Evolutionary conservation across 164 flowering plant genomes (phyloP).

Genomic region (Nelumbo lutea): DNA sequence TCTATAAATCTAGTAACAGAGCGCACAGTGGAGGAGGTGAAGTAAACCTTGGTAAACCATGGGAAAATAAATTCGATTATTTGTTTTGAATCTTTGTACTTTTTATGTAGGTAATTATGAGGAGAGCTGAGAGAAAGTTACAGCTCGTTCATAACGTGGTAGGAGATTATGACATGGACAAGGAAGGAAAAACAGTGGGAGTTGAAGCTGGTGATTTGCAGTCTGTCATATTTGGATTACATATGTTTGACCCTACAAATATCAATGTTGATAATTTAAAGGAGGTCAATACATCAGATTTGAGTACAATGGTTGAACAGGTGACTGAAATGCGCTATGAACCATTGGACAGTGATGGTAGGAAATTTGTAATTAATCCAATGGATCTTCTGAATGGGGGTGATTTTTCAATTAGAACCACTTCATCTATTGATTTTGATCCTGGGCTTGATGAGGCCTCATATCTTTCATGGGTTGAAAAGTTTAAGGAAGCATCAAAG

Average conservation of each 20-base stretch:
- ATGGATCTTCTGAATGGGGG: conserved; percentile 25
- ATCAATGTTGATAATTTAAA: conserved; percentile 28
- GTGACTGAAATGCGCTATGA: conserved; percentile 54
- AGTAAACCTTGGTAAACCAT: not conserved
- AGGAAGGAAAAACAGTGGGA: conserved; percentile 38
- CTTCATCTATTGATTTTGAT: conserved; percentile 26
- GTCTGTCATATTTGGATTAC: conserved; percentile 75
- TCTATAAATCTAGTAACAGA: conserved; percentile 69
- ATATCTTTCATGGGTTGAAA: conserved; percentile 81
- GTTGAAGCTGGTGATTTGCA: conserved; percentile 59
- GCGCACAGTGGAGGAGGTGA: conserved; percentile 74
- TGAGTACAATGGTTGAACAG: conserved; percentile 55
- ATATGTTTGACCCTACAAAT: conserved; percentile 58
- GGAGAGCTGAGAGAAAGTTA: conserved; percentile 76
- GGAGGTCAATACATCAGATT: conserved; percentile 34
- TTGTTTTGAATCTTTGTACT: conserved; percentile 6
- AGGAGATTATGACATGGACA: conserved; percentile 44
- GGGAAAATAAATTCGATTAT: not conserved
- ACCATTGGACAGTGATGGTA: conserved; percentile 31
- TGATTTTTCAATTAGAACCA: conserved; percentile 21
- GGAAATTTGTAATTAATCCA: conserved; percentile 51
- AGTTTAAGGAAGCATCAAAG: conserved; percentile 54
- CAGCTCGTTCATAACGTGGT: conserved; percentile 73
- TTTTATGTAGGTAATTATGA: conserved; percentile 64
- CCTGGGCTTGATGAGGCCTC: conserved; percentile 76